Percentiles rank a stretch among this genome's conserved stretches.
Conservation (phyloP, 2,329 filamentous ascomycete genomes). For the Aspergillus tanneri region DNA sequence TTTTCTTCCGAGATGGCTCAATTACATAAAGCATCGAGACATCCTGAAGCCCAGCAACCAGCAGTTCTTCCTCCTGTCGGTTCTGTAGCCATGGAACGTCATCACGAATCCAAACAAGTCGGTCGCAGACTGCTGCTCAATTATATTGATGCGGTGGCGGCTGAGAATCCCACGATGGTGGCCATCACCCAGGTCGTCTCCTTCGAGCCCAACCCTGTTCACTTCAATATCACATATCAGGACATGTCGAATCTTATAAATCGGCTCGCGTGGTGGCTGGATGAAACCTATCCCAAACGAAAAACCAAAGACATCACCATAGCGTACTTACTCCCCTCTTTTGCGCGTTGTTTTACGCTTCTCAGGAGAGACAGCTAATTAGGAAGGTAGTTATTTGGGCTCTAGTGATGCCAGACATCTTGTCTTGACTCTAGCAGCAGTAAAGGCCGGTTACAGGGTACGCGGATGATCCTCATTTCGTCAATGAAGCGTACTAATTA, state of each 20-base stretch:
- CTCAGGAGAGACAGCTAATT: no score
- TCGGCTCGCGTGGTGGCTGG: constrained; percentile 8
- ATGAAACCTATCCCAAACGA: not conserved
- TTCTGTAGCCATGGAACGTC: no score
- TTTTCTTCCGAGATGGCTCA: no score
- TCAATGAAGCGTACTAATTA: not conserved
- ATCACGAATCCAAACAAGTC: no score
- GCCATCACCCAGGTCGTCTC: not conserved
- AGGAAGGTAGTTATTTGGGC: constrained; percentile 1
- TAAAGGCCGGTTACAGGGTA: constrained; percentile 4
- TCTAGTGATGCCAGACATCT: constrained; percentile 8
- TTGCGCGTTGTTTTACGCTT: no score
- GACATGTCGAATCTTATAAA: constrained; percentile 3
- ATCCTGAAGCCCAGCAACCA: no score
- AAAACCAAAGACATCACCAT: not conserved
- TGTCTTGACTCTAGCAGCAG: constrained; percentile 4
- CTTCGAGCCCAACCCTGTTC: not conserved
- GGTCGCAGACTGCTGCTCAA: not conserved
- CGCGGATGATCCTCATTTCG: not conserved
- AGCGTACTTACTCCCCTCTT: not conserved
- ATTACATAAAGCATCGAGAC: no score
- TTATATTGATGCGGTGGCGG: not conserved
- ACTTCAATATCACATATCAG: not conserved
- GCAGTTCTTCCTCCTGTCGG: no score
- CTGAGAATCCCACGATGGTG: not conserved